Percentiles rank a stretch among this genome's conserved stretches.
Evolutionary conservation across 371 early-diverging fungal genomes (phyloP).

Genomic region (Mortierella sp.): DNA sequence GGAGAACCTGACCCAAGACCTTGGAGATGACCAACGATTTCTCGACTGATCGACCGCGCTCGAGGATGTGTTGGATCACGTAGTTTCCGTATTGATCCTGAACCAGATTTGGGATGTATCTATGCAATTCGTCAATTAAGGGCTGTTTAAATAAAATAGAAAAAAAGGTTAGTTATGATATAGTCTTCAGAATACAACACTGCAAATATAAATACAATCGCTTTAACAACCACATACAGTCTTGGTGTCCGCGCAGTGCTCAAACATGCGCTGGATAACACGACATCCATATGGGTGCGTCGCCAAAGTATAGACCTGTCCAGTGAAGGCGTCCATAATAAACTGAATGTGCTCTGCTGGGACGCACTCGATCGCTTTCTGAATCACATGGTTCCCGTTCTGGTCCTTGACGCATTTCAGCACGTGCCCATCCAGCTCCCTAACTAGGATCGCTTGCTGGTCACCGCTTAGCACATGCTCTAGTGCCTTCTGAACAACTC

Average conservation of each 20-base stretch:
- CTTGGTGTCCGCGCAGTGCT: slow-evolving; percentile 92
- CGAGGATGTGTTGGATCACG: slow-evolving; percentile 99
- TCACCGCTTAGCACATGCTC: slow-evolving; percentile 89
- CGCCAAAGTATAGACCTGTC: slow-evolving; percentile 95
- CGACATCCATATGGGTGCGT: slow-evolving; percentile 99
- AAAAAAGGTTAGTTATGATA: background rate
- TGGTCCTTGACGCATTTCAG: slow-evolving; percentile 99
- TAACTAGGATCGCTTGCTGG: slow-evolving; percentile 91
- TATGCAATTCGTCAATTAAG: slow-evolving; percentile 93
- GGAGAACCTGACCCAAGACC: slow-evolving; percentile 91
- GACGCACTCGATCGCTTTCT: slow-evolving; percentile 99
- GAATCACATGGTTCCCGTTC: slow-evolving; percentile 99
- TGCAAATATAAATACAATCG: background rate
- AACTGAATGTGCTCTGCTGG: slow-evolving; percentile 94
- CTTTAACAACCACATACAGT: slow-evolving; percentile 65
- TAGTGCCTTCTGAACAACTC: slow-evolving; percentile 98
- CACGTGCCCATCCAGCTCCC: slow-evolving; percentile 95
- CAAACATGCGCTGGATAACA: slow-evolving; percentile 99
- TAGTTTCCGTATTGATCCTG: slow-evolving; percentile 99
- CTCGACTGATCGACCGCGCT: slow-evolving; percentile 90
- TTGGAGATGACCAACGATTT: slow-evolving; percentile 89
- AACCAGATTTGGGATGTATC: slow-evolving; percentile 90
- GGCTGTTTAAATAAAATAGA: slow-evolving; percentile 62
- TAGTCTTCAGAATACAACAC: too few species aligned
- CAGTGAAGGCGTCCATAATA: slow-evolving; percentile 97